These are phyloP conservation scores for Lasiodiplodia gonubiensis DNA, from an alignment of 2,329 filamentous ascomycete genomes.

Conservation along the genomic window DNA sequence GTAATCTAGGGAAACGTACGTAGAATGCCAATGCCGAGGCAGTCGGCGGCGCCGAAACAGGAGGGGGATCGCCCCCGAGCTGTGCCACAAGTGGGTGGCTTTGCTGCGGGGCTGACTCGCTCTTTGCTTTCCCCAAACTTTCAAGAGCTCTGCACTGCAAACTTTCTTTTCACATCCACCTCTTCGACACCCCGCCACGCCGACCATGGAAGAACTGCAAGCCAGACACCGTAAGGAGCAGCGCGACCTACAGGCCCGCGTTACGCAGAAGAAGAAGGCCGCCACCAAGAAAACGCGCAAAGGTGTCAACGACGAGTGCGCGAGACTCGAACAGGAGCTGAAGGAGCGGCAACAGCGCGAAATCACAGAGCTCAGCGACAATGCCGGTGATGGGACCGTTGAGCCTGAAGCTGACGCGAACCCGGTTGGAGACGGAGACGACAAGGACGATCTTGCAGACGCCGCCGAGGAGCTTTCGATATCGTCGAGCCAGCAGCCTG, in stretches of 20 bases:
- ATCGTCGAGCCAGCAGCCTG: slow-evolving; percentile 25
- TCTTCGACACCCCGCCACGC: slow-evolving; percentile 24
- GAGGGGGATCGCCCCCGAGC: not conserved
- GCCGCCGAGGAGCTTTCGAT: slow-evolving; percentile 32
- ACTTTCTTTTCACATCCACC: not conserved
- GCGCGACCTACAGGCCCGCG: slow-evolving; percentile 80
- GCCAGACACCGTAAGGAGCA: slow-evolving; percentile 86
- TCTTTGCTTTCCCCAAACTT: not conserved
- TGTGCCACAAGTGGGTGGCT: slow-evolving; percentile 1
- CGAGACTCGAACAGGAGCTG: slow-evolving; percentile 61
- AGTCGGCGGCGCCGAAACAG: slow-evolving; percentile 12
- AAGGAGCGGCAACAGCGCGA: slow-evolving; percentile 61
- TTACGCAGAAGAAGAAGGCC: slow-evolving; percentile 96
- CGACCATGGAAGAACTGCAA: slow-evolving; percentile 73
- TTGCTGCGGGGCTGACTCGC: slow-evolving; percentile 3
- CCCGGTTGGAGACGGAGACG: not conserved
- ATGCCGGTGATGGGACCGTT: slow-evolving; percentile 40
- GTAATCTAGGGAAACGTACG: slow-evolving; percentile 26
- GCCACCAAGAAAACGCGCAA: slow-evolving; percentile 81
- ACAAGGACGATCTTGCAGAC: slow-evolving; percentile 29
- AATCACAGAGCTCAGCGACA: slow-evolving; percentile 49
- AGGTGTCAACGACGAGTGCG: slow-evolving; percentile 66
- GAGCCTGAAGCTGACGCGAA: slow-evolving; percentile 7
- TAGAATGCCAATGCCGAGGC: slow-evolving; percentile 18
- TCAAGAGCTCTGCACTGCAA: not conserved